phyloP scores from a whole-genome alignment of 1,284 basidiomycete species.

The Volvariella volvacea region DNA sequence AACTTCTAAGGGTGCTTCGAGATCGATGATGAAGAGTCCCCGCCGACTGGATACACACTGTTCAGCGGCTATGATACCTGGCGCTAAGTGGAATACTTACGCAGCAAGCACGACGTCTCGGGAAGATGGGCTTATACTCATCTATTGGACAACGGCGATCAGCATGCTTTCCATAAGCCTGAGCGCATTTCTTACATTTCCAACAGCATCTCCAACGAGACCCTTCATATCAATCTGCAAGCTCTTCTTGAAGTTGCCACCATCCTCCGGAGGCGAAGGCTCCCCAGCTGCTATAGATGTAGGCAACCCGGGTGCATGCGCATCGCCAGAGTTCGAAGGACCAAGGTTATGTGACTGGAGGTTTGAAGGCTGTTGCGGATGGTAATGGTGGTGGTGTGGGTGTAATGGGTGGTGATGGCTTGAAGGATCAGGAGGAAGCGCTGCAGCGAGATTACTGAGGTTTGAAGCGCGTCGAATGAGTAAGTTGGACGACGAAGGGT shows the following conservation, averaged over 20 bases:
- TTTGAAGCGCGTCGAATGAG: neutral
- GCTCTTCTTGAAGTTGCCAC: slow-evolving; percentile 47
- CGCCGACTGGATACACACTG: slow-evolving; percentile 52
- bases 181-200: slow-evolving; percentile 57
- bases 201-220: slow-evolving; percentile 74
- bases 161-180: slow-evolving; percentile 3
- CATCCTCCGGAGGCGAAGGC: slow-evolving; percentile 39
- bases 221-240: slow-evolving; percentile 72
- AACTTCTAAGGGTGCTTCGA: slow-evolving; percentile 80
- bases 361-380: neutral
- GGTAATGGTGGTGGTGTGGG: neutral
- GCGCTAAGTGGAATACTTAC: slow-evolving; percentile 33
- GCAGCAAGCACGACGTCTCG: slow-evolving; percentile 77
- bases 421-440: neutral
- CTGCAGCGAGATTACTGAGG: neutral
- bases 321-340: neutral
- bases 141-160: slow-evolving; percentile 30
- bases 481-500: neutral
- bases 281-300: slow-evolving; percentile 6
- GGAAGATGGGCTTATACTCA: slow-evolving; percentile 76
- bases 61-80: slow-evolving; percentile 5
- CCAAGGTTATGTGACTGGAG: neutral
- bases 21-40: slow-evolving; percentile 94
- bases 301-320: neutral
- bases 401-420: neutral